Conservation (phyloP, 805 yeast genomes). For the Wickerhamiella brachini region DNA sequence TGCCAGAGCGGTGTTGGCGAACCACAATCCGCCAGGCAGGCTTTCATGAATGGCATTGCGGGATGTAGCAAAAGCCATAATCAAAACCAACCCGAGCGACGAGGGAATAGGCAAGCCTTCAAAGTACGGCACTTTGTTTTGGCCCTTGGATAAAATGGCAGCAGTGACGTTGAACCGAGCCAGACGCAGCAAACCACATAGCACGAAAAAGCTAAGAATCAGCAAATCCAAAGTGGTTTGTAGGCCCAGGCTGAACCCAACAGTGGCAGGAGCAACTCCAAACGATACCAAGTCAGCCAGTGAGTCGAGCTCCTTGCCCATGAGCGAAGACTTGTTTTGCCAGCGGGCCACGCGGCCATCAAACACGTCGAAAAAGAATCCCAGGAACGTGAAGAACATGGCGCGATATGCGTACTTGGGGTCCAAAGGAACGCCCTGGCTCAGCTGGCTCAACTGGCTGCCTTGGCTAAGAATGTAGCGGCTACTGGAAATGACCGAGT, state of each 20-base stretch:
- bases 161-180: constrained; percentile 95
- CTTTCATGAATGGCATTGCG: constrained; percentile 29
- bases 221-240: constrained; percentile 71
- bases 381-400: constrained; percentile 69
- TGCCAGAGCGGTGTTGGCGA: constrained; percentile 45
- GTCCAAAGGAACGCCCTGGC: constrained; percentile 22
- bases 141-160: constrained; percentile 87
- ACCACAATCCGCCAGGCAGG: constrained; percentile 54
- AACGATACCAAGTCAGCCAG: constrained; percentile 89
- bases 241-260: constrained; percentile 85
- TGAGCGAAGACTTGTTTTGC: constrained; percentile 77
- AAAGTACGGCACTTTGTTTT: constrained; percentile 60
- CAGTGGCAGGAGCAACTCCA: constrained; percentile 89
- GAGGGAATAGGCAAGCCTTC: constrained; percentile 97
- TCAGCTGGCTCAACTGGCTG: constrained; percentile 16
- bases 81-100: constrained; percentile 55
- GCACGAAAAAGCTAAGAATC: constrained; percentile 66
- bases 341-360: constrained; percentile 96
- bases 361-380: constrained; percentile 88
- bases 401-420: constrained; percentile 60
- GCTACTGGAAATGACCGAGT: constrained; percentile 73
- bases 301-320: constrained; percentile 97
- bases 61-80: constrained; percentile 57
- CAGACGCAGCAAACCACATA: constrained; percentile 85
- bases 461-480: constrained; percentile 62